Conservation (phyloP, 345 rosid genomes). For the Hirschfeldia incana region DNA sequence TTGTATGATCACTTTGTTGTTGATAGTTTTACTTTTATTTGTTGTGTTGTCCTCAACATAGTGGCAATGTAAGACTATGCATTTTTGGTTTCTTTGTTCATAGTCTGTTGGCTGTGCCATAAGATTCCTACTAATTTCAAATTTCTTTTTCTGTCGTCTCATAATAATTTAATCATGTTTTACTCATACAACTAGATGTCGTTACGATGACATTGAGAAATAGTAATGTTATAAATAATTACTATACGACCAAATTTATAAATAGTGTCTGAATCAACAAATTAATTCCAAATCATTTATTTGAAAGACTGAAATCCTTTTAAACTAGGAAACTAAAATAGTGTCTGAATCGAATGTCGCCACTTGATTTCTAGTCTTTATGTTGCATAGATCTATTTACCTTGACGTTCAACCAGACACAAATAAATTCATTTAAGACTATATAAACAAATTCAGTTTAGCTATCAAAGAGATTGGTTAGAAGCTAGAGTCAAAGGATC, state of each 20-base stretch:
- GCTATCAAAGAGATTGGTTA: too few relatives aligned
- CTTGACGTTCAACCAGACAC: too few relatives aligned
- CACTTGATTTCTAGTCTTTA: too few relatives aligned
- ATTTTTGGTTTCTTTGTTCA: slow-evolving; percentile 1
- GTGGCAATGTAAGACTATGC: not conserved
- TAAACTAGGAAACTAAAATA: too few relatives aligned
- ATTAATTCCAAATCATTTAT: not conserved
- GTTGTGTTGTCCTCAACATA: not conserved
- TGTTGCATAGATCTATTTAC: too few relatives aligned
- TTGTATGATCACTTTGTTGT: not conserved
- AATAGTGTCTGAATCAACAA: not conserved
- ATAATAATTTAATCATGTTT: too few relatives aligned
- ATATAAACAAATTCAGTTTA: too few relatives aligned
- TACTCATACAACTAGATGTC: not conserved
- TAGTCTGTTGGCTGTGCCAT: not conserved
- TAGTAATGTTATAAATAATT: not conserved
- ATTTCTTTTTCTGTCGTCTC: too few relatives aligned
- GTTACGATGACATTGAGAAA: not conserved
- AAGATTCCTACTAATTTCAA: not conserved
- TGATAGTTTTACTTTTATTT: not conserved
- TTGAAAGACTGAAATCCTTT: not conserved
- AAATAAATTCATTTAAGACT: too few relatives aligned
- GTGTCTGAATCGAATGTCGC: too few relatives aligned
- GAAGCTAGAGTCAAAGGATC: too few relatives aligned
- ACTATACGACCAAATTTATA: not conserved